Base-by-base conservation (phyloP, 106 monocot genomes). In the Allium fistulosum region DNA sequence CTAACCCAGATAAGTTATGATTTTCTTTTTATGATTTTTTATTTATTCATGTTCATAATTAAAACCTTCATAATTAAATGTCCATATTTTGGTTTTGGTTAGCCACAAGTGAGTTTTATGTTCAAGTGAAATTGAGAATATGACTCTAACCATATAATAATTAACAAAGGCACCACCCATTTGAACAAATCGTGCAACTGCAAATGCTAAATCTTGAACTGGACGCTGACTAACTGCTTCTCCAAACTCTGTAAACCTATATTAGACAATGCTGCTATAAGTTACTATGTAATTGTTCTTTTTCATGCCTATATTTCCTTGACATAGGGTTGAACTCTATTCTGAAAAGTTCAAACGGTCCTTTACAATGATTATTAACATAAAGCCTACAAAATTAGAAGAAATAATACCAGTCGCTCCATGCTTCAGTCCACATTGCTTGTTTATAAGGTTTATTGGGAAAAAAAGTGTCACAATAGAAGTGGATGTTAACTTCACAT, bases 381-480 rank as follows among this genome's bases (percentile, higher is more conserved):
- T 26, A 37, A 68, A 50, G 8, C 26, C 13, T 48, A 53, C 14
- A 2, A 37, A 51, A 56, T 10, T 22, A 14, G 8, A 18, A 48
- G 47, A 73, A 80, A 70, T 78, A 67, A 67, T 80, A 95, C 95
- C 95, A 95, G 62, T 91, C 95, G 81, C 85, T 95, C 95, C 96
- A 96, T 55, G 96, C 96, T 85, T 96, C 96, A 70, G 96, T 91
- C 96, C 96, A 96, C 81, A 96, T 83, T 45, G 59, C 78, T 45
- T 91, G 96, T 76, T 96, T 96, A 71, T 91, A 86, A 53, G 91
- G 83, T 68, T 78, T 84, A 82, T 96, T 96, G 59, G 96, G 96
- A 67, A 69, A 73, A 75, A 92, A 96, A 61, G 72, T 72, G 76
- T 96, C 96, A 80, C 96, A 91, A 49, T 96, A 96, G 76, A 91